phyloP scores from a whole-genome alignment of 106 monocot genomes.

The Dendrobium nobile region DNA sequence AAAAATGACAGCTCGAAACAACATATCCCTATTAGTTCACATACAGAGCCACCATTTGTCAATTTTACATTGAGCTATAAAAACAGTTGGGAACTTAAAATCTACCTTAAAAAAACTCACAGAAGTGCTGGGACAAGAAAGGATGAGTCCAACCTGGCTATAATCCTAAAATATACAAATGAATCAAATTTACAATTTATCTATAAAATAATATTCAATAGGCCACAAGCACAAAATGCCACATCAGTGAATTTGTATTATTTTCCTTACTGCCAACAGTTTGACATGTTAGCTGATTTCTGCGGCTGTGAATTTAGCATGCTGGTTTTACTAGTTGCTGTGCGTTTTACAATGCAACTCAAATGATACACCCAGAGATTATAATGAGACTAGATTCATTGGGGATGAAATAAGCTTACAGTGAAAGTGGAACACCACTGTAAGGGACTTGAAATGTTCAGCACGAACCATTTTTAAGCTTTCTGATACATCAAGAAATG shows the following conservation, averaged over 20 bases:
- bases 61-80: background rate
- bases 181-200: background rate
- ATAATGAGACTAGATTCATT: background rate
- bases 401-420: background rate
- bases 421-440: slow-evolving; percentile 29
- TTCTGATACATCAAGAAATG: slow-evolving; percentile 38
- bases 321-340: background rate
- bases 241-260: background rate
- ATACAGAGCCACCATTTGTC: background rate
- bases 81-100: background rate
- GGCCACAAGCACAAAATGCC: background rate
- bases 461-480: slow-evolving; percentile 28
- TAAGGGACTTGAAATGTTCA: slow-evolving; percentile 41
- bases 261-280: background rate
- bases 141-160: background rate
- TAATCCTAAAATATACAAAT: background rate
- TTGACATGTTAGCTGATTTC: background rate
- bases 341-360: background rate
- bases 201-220: background rate
- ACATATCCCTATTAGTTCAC: background rate
- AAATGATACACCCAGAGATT: background rate
- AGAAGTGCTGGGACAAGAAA: background rate
- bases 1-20: background rate
- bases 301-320: background rate
- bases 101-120: background rate